phyloP scores from a whole-genome alignment of 2,329 filamentous ascomycete genomes.

The Apiospora saccharicola region DNA sequence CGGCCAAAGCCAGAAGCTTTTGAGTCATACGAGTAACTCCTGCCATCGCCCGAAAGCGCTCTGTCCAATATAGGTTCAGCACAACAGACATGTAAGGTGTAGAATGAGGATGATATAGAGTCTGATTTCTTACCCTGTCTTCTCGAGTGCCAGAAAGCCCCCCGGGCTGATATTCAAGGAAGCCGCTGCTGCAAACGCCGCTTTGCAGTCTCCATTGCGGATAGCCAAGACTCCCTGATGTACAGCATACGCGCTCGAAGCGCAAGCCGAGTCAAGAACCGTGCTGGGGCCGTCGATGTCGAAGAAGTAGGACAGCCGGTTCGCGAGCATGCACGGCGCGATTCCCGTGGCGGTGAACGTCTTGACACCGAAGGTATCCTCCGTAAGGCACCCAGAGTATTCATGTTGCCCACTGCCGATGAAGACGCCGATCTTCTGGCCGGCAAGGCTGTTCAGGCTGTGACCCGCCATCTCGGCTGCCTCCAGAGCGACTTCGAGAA shows the following conservation, averaged over 20 bases:
- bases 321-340: constrained; percentile 61
- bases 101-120: not conserved
- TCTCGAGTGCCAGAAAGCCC: not conserved
- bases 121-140: not conserved
- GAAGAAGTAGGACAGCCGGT: constrained; percentile 63
- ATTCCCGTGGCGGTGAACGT: constrained; percentile 54
- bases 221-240: constrained; percentile 50
- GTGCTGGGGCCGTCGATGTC: constrained; percentile 63
- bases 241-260: constrained; percentile 60
- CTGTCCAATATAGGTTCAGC: not conserved
- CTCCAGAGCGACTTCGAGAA: constrained; percentile 24
- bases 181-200: not conserved
- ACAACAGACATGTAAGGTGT: no score
- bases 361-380: constrained; percentile 2
- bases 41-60: constrained; percentile 14
- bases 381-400: constrained; percentile 2
- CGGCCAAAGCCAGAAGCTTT: constrained; percentile 28
- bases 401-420: constrained; percentile 17
- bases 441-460: constrained; percentile 22
- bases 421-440: constrained; percentile 22
- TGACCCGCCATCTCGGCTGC: constrained; percentile 23
- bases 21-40: constrained; percentile 27
- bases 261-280: constrained; percentile 67
- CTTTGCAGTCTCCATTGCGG: constrained; percentile 18
- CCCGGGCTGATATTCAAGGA: constrained; percentile 9